Conservation (phyloP, 164 flowering plant species). For the Kingdonia uniflora region DNA sequence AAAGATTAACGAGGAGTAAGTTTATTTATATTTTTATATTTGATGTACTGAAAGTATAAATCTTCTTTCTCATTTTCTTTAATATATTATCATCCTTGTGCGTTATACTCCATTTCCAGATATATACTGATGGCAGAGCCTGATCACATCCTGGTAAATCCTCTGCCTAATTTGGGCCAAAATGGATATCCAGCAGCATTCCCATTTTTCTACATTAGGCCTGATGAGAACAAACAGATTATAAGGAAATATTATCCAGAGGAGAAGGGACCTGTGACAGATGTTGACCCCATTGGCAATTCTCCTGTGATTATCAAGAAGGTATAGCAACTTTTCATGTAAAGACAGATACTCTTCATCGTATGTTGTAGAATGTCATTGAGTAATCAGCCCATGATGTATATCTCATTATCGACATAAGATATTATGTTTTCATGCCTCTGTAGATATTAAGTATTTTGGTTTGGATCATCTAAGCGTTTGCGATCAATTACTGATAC, state of each 20-base stretch:
- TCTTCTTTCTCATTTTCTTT: too few relatives aligned
- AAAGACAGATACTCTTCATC: too few relatives aligned
- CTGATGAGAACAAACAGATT: constrained; percentile 47
- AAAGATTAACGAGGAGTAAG: constrained; percentile 92
- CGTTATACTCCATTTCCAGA: constrained; percentile 29
- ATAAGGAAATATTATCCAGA: constrained; percentile 77
- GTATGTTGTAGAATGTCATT: too few relatives aligned
- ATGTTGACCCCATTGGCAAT: constrained; percentile 95
- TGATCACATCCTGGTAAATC: constrained; percentile 75
- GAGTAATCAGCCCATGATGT: too few relatives aligned
- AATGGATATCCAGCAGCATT: constrained; percentile 64
- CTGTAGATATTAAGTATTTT: too few relatives aligned
- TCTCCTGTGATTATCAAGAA: constrained; percentile 92
- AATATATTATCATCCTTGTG: constrained; percentile 1
- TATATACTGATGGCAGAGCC: constrained; percentile 97
- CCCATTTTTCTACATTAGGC: constrained; percentile 86
- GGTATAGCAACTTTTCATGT: constrained; percentile 31
- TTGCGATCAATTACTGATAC: too few relatives aligned
- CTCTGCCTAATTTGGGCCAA: constrained; percentile 78
- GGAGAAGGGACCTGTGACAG: constrained; percentile 73
- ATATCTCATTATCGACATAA: too few relatives aligned
- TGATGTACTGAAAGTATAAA: too few relatives aligned
- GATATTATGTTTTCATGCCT: too few relatives aligned
- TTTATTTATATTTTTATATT: constrained; percentile 3
- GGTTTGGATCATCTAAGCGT: too few relatives aligned